Evolutionary conservation across 2,329 filamentous ascomycete species (phyloP).

Genomic region (Pezicula carpinea): DNA sequence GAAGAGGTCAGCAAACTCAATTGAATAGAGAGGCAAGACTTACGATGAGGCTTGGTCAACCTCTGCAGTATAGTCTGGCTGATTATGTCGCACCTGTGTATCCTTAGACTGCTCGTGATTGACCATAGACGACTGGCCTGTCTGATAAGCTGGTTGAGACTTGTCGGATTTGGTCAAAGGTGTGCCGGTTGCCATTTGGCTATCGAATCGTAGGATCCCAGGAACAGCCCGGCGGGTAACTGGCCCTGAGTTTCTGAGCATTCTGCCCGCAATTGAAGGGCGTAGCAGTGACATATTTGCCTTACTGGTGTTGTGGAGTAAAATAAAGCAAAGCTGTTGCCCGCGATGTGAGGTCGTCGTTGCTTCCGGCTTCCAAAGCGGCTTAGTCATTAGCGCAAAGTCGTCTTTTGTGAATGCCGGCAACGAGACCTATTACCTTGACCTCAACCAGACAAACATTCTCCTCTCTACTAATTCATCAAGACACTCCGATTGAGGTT

Average conservation of each 20-base stretch:
- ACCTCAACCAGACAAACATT: slow-evolving; percentile 12
- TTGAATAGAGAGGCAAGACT: slow-evolving; percentile 26
- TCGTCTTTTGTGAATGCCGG: background rate
- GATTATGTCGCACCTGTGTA: slow-evolving; percentile 35
- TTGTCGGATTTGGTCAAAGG: slow-evolving; percentile 36
- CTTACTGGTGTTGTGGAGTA: slow-evolving; percentile 2
- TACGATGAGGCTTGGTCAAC: slow-evolving; percentile 92
- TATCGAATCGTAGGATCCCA: slow-evolving; percentile 48
- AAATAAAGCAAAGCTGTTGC: no score
- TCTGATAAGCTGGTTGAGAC: slow-evolving; percentile 40
- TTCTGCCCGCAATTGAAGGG: slow-evolving; percentile 45
- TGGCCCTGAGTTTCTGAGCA: slow-evolving; percentile 44
- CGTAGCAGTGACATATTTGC: slow-evolving; percentile 63
- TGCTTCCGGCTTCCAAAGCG: background rate
- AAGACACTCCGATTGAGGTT: slow-evolving; percentile 27
- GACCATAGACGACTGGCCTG: slow-evolving; percentile 9
- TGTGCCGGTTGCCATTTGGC: slow-evolving; percentile 36
- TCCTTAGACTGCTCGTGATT: slow-evolving; percentile 12
- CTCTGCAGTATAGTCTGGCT: slow-evolving; percentile 75
- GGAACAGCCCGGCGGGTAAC: slow-evolving; percentile 33
- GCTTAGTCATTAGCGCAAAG: slow-evolving; percentile 15
- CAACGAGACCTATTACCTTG: slow-evolving; percentile 13
- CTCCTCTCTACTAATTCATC: slow-evolving; percentile 17
- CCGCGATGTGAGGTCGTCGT: slow-evolving; percentile 3
- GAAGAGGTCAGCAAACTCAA: slow-evolving; percentile 30